Percentiles rank a stretch among this genome's conserved stretches.
phyloP scores from a whole-genome alignment of 176 grass and related monocot genomes.

The Triticum aestivum region IWGSC_CS_RefSeq_v2.1 NC_057808.1:42308425-42308924 shows the following conservation, averaged over 20 bases:
- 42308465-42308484: constrained; percentile 71
- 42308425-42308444: constrained; percentile 67
- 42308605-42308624: constrained; percentile 45
- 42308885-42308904: constrained; percentile 35
- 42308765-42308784: background rate
- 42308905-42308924: constrained; percentile 30
- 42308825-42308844: background rate
- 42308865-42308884: constrained; percentile 12
- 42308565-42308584: constrained; percentile 78
- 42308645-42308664: constrained; percentile 88
- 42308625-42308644: constrained; percentile 57
- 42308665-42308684: constrained; percentile 41
- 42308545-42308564: constrained; percentile 78
- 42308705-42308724: constrained; percentile 10
- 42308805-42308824: background rate
- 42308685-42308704: constrained; percentile 23
- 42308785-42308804: background rate
- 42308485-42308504: constrained; percentile 80
- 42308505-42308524: constrained; percentile 50
- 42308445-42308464: constrained; percentile 74
- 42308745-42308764: background rate
- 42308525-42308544: constrained; percentile 81
- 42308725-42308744: background rate
- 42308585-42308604: constrained; percentile 51
- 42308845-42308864: background rate